Base-by-base conservation (phyloP, 2,329 filamentous ascomycete species). In the Xenoacremonium recifei region DNA sequence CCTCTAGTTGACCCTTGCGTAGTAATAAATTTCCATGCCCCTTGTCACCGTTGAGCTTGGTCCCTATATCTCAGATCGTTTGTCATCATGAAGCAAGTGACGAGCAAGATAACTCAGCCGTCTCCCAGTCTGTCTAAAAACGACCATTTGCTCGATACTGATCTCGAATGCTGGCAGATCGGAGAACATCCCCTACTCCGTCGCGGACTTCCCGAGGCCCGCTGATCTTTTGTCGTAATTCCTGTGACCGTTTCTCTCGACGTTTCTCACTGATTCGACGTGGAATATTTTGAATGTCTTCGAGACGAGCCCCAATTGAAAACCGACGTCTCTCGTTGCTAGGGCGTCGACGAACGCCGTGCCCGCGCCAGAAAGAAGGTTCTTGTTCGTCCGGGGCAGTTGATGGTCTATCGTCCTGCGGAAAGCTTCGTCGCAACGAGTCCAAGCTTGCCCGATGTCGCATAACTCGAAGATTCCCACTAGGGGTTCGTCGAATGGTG, bases 401-500 rank as follows among this genome's bases (percentile, higher is more conserved):
- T 18, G 64, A 68, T 2, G 69, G 66, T 10, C 70, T 63, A 4
- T 51, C 50, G 15, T 51, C 51, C n/a, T 50, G 45, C 13, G 47
- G 48, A 29, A 47, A 57, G 15, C 42, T 51, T 38, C 44, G 45
- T 23, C 52, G 50, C 21, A 76, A 47, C 3, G 72, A 73, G 27
- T 74, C 70, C 16, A 65, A 47, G 50, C 76, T 82, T 21, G 68
- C 66, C 6, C 72, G 70, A 40, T 76, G 72, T 48, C 69, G 71
- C 61, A 84, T 75, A 1, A 84, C 79, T 11, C 78, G 70, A 38
- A 84, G 60, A 47, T 76, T 83, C 2, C 80, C 80, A 50, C 79
- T 83, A 4, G 75, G 68, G 6, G 77, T 80, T 37, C 79, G 72
- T 34, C 72, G 71, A 45, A 84, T 80, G 2, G 75, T 82, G 19